Evolutionary conservation across 129 eudicot genomes (phyloP).

Genomic region (Artemisia argyi): DNA sequence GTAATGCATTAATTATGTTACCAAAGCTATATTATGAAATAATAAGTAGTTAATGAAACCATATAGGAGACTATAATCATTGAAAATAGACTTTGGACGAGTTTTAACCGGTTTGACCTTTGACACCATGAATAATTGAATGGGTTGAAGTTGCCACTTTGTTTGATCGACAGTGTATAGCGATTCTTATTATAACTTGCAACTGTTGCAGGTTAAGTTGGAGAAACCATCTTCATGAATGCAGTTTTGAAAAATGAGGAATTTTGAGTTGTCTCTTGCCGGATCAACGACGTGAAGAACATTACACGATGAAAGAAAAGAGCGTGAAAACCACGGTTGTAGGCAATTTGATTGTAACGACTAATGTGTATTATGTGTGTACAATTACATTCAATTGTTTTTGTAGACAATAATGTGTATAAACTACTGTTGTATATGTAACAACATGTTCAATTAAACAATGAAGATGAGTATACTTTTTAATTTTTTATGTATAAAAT

Average conservation of each 20-base stretch:
- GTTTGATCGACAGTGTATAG: background rate
- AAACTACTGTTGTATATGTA: conserved; percentile 22
- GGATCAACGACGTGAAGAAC: conserved; percentile 3
- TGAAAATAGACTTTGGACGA: background rate
- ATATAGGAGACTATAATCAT: background rate
- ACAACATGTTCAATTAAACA: conserved; percentile 2
- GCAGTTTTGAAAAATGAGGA: background rate
- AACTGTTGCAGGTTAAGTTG: conserved; percentile 33
- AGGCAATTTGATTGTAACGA: conserved; percentile 18
- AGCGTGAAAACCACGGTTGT: conserved; percentile 6
- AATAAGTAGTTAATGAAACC: background rate
- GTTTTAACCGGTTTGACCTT: background rate
- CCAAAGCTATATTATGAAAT: background rate
- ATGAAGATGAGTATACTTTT: conserved; percentile 2
- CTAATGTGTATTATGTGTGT: conserved; percentile 27
- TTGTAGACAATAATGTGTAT: conserved; percentile 22
- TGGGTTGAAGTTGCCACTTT: background rate
- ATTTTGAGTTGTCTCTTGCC: conserved; percentile 11
- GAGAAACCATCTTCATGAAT: conserved; percentile 28
- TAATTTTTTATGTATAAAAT: no score
- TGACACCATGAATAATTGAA: background rate
- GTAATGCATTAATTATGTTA: background rate
- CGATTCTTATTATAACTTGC: background rate
- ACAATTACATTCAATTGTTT: conserved; percentile 20
- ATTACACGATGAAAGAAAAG: background rate